Base-by-base conservation (phyloP, 1,139 yeast genomes). In the Taphrina populina region DNA sequence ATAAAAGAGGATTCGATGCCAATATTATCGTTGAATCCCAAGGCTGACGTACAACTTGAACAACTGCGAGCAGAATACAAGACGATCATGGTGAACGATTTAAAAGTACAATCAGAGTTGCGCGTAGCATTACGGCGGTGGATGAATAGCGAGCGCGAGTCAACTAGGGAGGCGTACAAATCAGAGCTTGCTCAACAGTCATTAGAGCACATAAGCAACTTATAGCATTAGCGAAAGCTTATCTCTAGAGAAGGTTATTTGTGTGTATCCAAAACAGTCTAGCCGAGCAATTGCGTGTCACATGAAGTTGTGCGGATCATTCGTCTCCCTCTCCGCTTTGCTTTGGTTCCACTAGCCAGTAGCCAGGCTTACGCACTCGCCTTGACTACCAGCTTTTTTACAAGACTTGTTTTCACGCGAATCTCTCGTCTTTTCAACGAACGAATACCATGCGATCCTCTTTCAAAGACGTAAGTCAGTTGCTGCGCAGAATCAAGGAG, bases 381-480 rank as follows among this genome's bases (percentile, higher is more conserved):
- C n/a, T n/a, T n/a, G n/a, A n/a, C n/a, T n/a, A n/a, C n/a, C n/a
- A n/a, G n/a, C n/a, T n/a, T n/a, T n/a, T n/a, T n/a, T n/a, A n/a
- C n/a, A n/a, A n/a, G n/a, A n/a, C n/a, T n/a, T n/a, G n/a, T n/a
- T n/a, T n/a, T n/a, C n/a, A n/a, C n/a, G n/a, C n/a, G n/a, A n/a
- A n/a, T n/a, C n/a, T n/a, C n/a, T n/a, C n/a, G n/a, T n/a, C n/a
- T n/a, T n/a, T n/a, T n/a, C n/a, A n/a, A n/a, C n/a, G 30, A 27
- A 8, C 8, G 11, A 10, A 10, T 10, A 40, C 17, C 27, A 43
- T 43, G 46, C 45, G 54, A 27, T 49, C 54, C 20, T 49, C 54
- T 23, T 49, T 49, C 46, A 49, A 49, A 20, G 54, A 49, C 46
- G 54, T 49, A 32, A n/a, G 54, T 26, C 26, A 30, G n/a, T 15